These are phyloP conservation scores for Papilionanthe hybrid DNA, from an alignment of 116 monocot genomes.

Conservation along the genomic window DNA sequence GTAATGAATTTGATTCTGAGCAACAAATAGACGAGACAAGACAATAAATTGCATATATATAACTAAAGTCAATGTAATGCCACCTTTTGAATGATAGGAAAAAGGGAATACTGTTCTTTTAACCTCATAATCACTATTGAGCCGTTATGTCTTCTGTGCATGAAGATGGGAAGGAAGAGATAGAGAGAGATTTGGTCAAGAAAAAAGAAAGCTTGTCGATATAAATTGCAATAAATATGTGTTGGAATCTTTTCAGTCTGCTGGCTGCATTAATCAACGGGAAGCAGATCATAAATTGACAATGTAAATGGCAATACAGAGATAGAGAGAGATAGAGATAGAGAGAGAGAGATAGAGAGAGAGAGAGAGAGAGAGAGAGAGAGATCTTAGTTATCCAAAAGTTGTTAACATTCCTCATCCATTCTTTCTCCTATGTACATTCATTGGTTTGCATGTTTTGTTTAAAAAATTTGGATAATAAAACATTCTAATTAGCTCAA, in stretches of 20 bases:
- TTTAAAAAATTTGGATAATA: no score
- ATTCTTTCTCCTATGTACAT: no score
- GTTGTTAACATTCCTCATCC: no score
- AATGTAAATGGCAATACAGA: background rate
- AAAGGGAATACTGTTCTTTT: background rate
- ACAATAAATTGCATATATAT: background rate
- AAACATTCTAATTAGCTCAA: no score
- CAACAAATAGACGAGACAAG: constrained; percentile 1
- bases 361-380: background rate
- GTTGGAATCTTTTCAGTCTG: constrained; percentile 3
- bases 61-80: no score
- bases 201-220: background rate
- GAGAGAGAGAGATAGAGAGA: background rate
- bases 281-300: background rate
- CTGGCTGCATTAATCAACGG: background rate
- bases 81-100: background rate
- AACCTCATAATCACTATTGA: background rate
- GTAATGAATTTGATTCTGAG: constrained; percentile 1
- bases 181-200: background rate
- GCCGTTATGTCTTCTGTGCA: background rate
- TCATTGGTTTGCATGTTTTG: no score
- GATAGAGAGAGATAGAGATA: background rate
- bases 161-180: background rate
- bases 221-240: background rate
- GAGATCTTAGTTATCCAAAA: no score